These are phyloP conservation scores for Fusarium temperatum DNA, from an alignment of 2,329 filamentous ascomycete species.

Conservation along the genomic window DNA sequence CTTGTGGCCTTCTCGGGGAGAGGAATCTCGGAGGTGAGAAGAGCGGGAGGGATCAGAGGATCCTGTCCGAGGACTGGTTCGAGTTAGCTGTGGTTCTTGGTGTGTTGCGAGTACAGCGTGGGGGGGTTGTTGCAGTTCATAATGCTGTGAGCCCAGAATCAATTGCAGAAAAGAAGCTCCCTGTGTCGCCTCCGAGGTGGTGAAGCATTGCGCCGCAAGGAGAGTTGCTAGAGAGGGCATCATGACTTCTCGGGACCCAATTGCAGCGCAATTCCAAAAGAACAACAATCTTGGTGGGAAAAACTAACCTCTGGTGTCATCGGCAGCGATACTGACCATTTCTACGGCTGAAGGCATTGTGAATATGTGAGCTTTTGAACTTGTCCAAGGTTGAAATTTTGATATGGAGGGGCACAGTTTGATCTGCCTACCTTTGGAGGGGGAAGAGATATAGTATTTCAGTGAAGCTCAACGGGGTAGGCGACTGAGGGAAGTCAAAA, in stretches of 20 bases:
- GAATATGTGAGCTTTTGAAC: slow-evolving; percentile 32
- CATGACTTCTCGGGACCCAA: slow-evolving; percentile 3
- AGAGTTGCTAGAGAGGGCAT: slow-evolving; percentile 4
- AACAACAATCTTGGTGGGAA: not conserved
- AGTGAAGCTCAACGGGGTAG: slow-evolving; percentile 25
- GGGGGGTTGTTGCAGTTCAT: not conserved
- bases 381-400: slow-evolving; percentile 20
- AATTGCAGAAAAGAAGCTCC: not conserved
- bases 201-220: not conserved
- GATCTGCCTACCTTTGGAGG: slow-evolving; percentile 26
- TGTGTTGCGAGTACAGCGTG: not conserved
- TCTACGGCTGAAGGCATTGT: slow-evolving; percentile 50
- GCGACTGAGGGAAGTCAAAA: slow-evolving; percentile 18
- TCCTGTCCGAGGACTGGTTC: slow-evolving; percentile 89
- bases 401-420: slow-evolving; percentile 24
- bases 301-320: slow-evolving; percentile 56
- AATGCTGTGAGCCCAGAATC: not conserved
- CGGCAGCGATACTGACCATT: slow-evolving; percentile 53
- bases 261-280: not conserved
- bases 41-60: slow-evolving; percentile 86
- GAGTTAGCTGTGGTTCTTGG: slow-evolving; percentile 26
- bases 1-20: slow-evolving; percentile 68
- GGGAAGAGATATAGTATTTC: slow-evolving; percentile 20
- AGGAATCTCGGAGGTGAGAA: slow-evolving; percentile 88
- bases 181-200: not conserved